These are phyloP conservation scores for Venturiaceae sp. DNA, from an alignment of 2,329 filamentous ascomycete species.

Conservation along the genomic window DNA sequence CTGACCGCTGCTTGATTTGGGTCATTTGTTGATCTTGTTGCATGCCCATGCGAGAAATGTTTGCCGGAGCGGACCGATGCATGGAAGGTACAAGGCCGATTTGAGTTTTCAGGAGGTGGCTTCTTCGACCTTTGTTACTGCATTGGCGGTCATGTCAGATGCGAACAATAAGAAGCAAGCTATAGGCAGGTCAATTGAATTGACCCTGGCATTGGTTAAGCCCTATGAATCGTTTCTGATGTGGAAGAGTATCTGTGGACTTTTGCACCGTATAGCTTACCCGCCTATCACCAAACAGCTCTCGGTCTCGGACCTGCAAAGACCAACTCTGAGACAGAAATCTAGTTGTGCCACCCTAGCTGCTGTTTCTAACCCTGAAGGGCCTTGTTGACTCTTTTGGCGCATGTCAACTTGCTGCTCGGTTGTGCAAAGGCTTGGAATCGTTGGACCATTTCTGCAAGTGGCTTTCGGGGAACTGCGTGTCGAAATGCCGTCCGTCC, in stretches of 20 bases:
- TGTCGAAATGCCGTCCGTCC: not conserved
- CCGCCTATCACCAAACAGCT: conserved; percentile 2
- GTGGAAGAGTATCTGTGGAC: not conserved
- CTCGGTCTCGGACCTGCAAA: not conserved
- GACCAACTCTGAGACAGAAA: not conserved
- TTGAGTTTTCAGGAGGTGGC: not conserved
- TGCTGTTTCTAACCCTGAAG: not conserved
- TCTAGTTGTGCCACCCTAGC: not conserved
- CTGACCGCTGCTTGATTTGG: not conserved
- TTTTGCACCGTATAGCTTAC: not conserved
- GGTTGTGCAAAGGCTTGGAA: not conserved
- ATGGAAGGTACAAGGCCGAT: not conserved
- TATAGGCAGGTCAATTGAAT: not conserved
- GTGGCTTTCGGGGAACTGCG: not conserved
- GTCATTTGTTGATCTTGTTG: not conserved
- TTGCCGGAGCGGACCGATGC: not conserved
- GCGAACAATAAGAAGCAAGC: not conserved
- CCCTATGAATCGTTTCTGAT: not conserved
- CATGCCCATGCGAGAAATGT: not conserved
- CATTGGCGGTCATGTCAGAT: not conserved
- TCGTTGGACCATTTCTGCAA: not conserved
- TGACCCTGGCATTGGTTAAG: not conserved
- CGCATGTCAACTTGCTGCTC: conserved; percentile 1
- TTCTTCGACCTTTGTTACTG: not conserved
- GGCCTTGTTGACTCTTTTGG: not conserved